Evolutionary conservation across 495 filamentous ascomycete genomes (phyloP).

Genomic region (Penicillium diatomitis): DNA sequence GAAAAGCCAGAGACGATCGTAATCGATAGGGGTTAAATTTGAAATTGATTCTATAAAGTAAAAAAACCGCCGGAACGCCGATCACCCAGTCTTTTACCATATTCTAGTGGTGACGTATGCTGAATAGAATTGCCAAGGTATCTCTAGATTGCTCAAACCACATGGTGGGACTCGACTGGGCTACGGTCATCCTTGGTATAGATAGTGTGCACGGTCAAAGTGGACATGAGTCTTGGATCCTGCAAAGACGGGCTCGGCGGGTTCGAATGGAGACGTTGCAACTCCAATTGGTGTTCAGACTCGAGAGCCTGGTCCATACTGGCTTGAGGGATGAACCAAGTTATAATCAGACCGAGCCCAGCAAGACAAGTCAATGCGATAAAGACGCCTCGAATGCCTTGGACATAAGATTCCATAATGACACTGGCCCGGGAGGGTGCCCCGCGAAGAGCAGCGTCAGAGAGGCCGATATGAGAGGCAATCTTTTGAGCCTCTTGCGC

Average conservation of each 20-base stretch:
- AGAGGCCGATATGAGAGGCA: background rate
- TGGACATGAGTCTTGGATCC: background rate
- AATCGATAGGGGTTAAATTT: too few species aligned
- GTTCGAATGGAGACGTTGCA: background rate
- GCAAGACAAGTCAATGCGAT: background rate
- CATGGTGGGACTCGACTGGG: background rate
- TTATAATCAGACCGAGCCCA: background rate
- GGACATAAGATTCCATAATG: background rate
- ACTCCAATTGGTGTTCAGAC: background rate
- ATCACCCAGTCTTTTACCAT: too few species aligned
- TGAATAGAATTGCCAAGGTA: background rate
- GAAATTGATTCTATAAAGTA: too few species aligned
- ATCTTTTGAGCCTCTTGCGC: background rate
- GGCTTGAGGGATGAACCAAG: background rate
- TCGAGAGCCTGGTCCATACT: slow-evolving; percentile 1
- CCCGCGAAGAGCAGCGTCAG: background rate
- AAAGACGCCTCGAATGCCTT: background rate
- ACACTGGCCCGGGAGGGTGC: background rate
- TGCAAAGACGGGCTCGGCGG: background rate
- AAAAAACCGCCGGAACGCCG: too few species aligned
- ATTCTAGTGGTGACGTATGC: background rate
- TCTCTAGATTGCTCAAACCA: background rate
- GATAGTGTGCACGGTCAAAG: background rate
- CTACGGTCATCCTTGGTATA: background rate
- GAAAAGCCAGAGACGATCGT: too few species aligned